Base-by-base conservation (phyloP, 108 stramenopile genomes). In the Parmales sp. region DNA sequence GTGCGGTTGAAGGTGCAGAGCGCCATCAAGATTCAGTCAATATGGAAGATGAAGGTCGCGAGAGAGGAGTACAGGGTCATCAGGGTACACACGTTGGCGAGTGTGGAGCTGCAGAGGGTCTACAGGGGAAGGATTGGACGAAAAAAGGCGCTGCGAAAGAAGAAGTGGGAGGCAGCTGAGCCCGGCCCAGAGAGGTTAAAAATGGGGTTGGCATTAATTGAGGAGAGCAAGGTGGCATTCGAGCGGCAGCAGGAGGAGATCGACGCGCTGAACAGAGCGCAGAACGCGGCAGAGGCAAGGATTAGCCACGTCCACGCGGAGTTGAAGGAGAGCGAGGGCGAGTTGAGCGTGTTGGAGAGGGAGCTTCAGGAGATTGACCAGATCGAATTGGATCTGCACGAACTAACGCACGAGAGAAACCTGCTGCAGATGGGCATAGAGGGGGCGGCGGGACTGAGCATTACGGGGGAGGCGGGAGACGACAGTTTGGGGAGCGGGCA, bases 351-450 rank as follows among this genome's bases (percentile, higher is more conserved):
- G 19, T 34, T 84, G 31, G 83, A 84, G 71, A 46, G 79, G 1
- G 83, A 84, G 65, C 76, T 84, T 29, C 73, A 77, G 41, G 77
- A 80, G 70, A 78, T 82, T 4, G 83, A 84, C 72, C 81, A 84
- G n/a, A 67, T 84, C 41, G 83, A 84, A 38, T 22, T 68, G 18
- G 78, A 80, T 16, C 45, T 84, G 46, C 69, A 75, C 1, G 71
- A 80, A 41, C 45, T 84, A 34, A 82, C 83, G 51, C 83, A 84
- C 70, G 81, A 84, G 46, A 48, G 79, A 43, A 74, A 76, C 38
- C 66, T 83, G 29, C 45, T 79, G 9, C 72, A 76, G 46, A 39
- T 72, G 39, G 69, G 71, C 34, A 66, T 82, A 18, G 67, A 73
- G 11, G 76, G 39, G 20, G 79, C 80, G 1, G 79, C 76, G 22